Evolutionary conservation across 176 grass and related monocot genomes (phyloP).

Genomic region (Dendrocalamus sinicus): DNA sequence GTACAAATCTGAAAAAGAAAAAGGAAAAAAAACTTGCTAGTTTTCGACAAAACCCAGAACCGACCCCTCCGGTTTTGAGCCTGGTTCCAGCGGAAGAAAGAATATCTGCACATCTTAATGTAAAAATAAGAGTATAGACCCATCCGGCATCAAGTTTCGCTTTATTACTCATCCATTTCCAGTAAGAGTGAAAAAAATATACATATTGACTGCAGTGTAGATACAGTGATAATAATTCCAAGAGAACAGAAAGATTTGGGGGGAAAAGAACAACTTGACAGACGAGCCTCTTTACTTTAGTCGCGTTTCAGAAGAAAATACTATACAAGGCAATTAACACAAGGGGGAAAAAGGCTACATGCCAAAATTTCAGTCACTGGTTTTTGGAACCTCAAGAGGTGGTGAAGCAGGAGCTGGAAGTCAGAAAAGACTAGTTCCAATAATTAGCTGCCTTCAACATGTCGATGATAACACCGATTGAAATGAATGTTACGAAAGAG

Average conservation of each 20-base stretch:
- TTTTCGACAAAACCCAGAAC: background rate
- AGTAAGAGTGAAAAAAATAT: background rate
- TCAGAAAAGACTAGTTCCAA: constrained; percentile 10
- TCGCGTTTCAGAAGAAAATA: constrained; percentile 11
- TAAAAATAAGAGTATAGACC: background rate
- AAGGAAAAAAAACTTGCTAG: background rate
- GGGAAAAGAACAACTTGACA: background rate
- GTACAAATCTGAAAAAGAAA: background rate
- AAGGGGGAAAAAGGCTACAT: constrained; percentile 30
- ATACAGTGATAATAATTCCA: constrained; percentile 19
- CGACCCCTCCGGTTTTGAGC: background rate
- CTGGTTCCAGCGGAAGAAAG: background rate
- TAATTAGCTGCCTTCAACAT: constrained; percentile 16
- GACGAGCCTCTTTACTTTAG: background rate
- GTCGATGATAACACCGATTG: constrained; percentile 14
- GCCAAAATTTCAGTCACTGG: constrained; percentile 22
- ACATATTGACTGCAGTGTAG: background rate
- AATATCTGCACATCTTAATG: background rate
- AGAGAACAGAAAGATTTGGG: background rate
- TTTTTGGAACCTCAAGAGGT: constrained; percentile 15
- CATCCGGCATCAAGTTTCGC: background rate
- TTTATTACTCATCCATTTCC: background rate
- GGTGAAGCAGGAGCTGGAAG: constrained; percentile 24
- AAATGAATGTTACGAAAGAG: constrained; percentile 55
- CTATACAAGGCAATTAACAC: constrained; percentile 42